phyloP scores from a whole-genome alignment of 257 asterid species.

The Fraxinus americana region DNA sequence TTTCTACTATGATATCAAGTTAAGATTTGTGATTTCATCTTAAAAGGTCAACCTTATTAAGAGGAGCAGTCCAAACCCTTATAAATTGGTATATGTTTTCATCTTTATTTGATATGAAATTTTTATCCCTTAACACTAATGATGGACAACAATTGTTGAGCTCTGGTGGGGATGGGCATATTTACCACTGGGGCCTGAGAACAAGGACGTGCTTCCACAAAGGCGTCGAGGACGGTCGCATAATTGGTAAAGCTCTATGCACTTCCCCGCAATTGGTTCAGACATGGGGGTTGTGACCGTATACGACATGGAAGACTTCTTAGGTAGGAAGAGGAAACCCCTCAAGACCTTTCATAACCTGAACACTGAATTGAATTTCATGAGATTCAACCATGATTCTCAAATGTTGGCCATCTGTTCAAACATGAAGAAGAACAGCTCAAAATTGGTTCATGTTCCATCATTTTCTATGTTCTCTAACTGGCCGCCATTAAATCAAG shows the following conservation, averaged over 20 bases:
- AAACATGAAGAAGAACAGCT: conserved; percentile 79
- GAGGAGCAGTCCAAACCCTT: too few relatives aligned
- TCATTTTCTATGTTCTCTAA: conserved; percentile 75
- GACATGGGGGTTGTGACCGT: conserved; percentile 83
- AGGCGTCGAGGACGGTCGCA: conserved; percentile 92
- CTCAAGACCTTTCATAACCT: conserved; percentile 68
- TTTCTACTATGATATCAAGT: too few relatives aligned
- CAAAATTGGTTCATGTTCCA: conserved; percentile 75
- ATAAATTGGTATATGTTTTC: too few relatives aligned
- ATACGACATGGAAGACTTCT: conserved; percentile 63
- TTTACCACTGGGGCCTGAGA: conserved; percentile 84
- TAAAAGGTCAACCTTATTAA: too few relatives aligned
- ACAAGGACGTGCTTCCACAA: conserved; percentile 77
- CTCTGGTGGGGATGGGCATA: conserved; percentile 87
- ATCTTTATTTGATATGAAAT: too few relatives aligned
- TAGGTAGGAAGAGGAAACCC: conserved; percentile 84
- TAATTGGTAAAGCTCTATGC: conserved; percentile 73
- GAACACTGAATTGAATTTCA: conserved; percentile 70
- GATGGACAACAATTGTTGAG: conserved; percentile 70
- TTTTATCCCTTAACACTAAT: too few relatives aligned
- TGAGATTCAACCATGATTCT: conserved; percentile 77
- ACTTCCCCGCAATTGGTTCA: conserved; percentile 94
- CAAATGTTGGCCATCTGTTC: conserved; percentile 83
- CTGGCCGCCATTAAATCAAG: conserved; percentile 70
- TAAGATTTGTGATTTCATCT: too few relatives aligned